A percentile compares a stretch with the other conserved stretches of the same genome.
These are phyloP conservation scores for Eutypella sp. DNA, from an alignment of 2,329 filamentous ascomycete species.

Conservation along the genomic window DNA sequence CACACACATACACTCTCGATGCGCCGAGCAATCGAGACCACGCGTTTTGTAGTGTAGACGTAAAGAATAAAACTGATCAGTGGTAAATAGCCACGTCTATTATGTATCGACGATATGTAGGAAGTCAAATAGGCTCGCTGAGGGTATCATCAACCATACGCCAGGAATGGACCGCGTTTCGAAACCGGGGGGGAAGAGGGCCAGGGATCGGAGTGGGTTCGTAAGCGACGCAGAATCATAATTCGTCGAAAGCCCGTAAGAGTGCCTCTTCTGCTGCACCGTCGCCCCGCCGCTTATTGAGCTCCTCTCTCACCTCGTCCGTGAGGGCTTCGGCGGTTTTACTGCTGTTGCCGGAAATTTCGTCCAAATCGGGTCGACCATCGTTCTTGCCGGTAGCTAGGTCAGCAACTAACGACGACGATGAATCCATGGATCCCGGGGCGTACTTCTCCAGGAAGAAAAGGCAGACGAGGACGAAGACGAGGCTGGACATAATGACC, in stretches of 20 bases:
- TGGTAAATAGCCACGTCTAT: not conserved
- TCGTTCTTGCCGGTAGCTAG: slow-evolving; percentile 5
- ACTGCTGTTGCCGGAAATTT: slow-evolving; percentile 14
- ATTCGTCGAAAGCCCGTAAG: slow-evolving; percentile 28
- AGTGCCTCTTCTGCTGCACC: slow-evolving; percentile 18
- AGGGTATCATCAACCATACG: not conserved
- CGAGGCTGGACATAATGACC: slow-evolving; percentile 48
- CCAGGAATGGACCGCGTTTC: not conserved
- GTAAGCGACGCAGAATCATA: slow-evolving; percentile 14
- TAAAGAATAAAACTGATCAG: too few species aligned
- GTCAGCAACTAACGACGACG: slow-evolving; percentile 6
- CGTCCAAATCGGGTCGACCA: slow-evolving; percentile 6
- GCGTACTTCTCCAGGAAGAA: slow-evolving; percentile 32
- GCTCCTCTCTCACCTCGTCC: slow-evolving; percentile 23
- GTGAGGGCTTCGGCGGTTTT: slow-evolving; percentile 17
- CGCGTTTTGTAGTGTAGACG: too few species aligned
- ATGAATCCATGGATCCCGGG: slow-evolving; percentile 13
- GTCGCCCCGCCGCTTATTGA: slow-evolving; percentile 18
- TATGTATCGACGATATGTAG: not conserved
- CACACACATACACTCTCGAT: too few species aligned
- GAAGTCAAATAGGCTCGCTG: not conserved
- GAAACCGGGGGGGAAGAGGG: not conserved
- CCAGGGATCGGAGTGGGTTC: too few species aligned
- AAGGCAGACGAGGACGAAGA: slow-evolving; percentile 44
- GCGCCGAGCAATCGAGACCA: too few species aligned